phyloP scores from a whole-genome alignment of 1,139 yeast genomes.

The Hansenula sp. region DNA sequence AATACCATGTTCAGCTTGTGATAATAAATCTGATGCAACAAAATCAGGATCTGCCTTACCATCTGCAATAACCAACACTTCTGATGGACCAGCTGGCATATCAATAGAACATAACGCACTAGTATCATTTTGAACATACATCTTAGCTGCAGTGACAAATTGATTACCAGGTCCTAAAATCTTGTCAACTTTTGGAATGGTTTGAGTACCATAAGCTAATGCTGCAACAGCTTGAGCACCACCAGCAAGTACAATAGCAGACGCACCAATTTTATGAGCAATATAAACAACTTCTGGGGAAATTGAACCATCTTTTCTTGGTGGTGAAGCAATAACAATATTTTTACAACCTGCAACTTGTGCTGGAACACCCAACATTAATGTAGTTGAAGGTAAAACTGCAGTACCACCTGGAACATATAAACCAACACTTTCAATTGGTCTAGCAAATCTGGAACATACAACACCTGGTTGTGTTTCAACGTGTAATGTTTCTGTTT shows the following conservation, averaged over 20 bases:
- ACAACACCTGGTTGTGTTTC: slow-evolving; percentile 93
- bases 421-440: slow-evolving; percentile 90
- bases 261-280: slow-evolving; percentile 93
- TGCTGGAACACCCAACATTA: slow-evolving; percentile 99
- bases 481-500: slow-evolving; percentile 67
- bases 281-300: slow-evolving; percentile 98
- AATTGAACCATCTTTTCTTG: slow-evolving; percentile 84
- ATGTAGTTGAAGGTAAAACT: slow-evolving; percentile 92
- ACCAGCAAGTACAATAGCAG: slow-evolving; percentile 88
- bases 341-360: slow-evolving; percentile 96
- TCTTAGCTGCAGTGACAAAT: slow-evolving; percentile 98
- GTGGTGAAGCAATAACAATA: slow-evolving; percentile 96
- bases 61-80: slow-evolving; percentile 92
- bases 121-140: slow-evolving; percentile 94
- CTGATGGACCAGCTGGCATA: slow-evolving; percentile 99
- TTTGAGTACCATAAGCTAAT: slow-evolving; percentile 95
- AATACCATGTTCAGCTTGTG: slow-evolving; percentile 98
- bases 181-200: slow-evolving; percentile 91
- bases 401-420: slow-evolving; percentile 99
- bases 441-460: slow-evolving; percentile 92
- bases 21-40: slow-evolving; percentile 90
- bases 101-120: slow-evolving; percentile 93
- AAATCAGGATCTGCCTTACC: slow-evolving; percentile 84
- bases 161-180: slow-evolving; percentile 98
- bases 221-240: slow-evolving; percentile 99